phyloP scores from a whole-genome alignment of 2,329 filamentous ascomycete species.

The Pseudogymnoascus sp. region DNA sequence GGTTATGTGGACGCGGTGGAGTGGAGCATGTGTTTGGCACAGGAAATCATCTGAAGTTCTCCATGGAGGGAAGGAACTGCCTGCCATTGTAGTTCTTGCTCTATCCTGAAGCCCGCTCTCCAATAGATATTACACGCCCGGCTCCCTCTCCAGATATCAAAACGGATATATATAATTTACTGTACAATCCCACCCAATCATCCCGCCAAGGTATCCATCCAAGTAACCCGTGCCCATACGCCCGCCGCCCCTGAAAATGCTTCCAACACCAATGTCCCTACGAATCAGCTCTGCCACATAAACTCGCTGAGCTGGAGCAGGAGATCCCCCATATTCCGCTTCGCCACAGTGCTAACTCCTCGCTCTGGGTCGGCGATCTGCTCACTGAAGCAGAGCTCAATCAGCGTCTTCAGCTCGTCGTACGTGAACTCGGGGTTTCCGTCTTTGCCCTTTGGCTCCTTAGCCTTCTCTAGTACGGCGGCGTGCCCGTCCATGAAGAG shows the following conservation, averaged over 20 bases:
- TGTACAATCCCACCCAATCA: slow-evolving; percentile 4
- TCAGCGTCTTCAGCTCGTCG: slow-evolving; percentile 56
- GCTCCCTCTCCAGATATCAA: neutral
- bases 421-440: slow-evolving; percentile 47
- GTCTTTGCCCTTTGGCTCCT: slow-evolving; percentile 32
- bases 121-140: slow-evolving; percentile 4
- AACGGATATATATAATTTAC: slow-evolving; percentile 7
- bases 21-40: slow-evolving; percentile 1
- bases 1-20: neutral
- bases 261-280: neutral
- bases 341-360: slow-evolving; percentile 58
- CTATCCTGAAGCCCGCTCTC: slow-evolving; percentile 3
- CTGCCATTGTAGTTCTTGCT: neutral
- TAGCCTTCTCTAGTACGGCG: slow-evolving; percentile 54
- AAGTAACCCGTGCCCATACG: neutral
- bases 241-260: neutral
- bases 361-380: slow-evolving; percentile 57
- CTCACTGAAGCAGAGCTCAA: slow-evolving; percentile 63
- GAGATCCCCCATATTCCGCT: slow-evolving; percentile 62
- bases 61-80: neutral
- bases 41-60: neutral
- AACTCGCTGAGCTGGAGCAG: slow-evolving; percentile 62
- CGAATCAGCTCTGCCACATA: slow-evolving; percentile 49
- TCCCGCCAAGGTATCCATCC: neutral
- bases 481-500: slow-evolving; percentile 60